These are phyloP conservation scores for Cystobasidiopsis lactophilus DNA, from an alignment of 768 basidiomycete genomes.

Conservation along the genomic window DNA sequence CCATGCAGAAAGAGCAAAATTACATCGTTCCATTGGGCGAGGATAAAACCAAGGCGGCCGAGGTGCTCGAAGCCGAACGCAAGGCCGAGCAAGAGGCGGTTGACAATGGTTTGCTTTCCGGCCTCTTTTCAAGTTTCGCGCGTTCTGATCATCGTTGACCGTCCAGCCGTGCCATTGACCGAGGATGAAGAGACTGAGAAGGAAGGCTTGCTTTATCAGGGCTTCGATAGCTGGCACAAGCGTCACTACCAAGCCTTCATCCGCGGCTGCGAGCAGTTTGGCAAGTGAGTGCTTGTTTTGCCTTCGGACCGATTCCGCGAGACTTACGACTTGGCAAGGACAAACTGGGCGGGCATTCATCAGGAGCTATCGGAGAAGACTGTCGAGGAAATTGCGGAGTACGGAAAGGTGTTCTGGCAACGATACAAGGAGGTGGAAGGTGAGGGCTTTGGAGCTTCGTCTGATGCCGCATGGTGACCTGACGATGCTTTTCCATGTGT, in stretches of 20 bases:
- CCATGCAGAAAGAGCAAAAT: slow-evolving; percentile 22
- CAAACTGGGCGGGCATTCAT: slow-evolving; percentile 34
- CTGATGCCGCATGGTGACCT: too few relatives aligned
- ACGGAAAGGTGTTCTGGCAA: slow-evolving; percentile 66
- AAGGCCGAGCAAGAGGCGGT: slow-evolving; percentile 62
- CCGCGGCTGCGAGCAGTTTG: slow-evolving; percentile 51
- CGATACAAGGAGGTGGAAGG: slow-evolving; percentile 70
- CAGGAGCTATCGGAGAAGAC: slow-evolving; percentile 59
- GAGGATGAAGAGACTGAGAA: slow-evolving; percentile 69
- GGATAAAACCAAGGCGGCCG: slow-evolving; percentile 49
- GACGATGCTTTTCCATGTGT: not conserved
- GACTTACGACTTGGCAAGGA: slow-evolving; percentile 1
- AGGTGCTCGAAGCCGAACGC: slow-evolving; percentile 63
- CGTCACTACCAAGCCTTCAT: slow-evolving; percentile 85
- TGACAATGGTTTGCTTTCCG: slow-evolving; percentile 40
- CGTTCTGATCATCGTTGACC: slow-evolving; percentile 2
- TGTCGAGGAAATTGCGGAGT: slow-evolving; percentile 49
- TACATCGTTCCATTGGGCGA: slow-evolving; percentile 36
- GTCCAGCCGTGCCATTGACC: slow-evolving; percentile 59
- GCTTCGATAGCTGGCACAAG: slow-evolving; percentile 78
- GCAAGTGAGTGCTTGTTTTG: slow-evolving; percentile 22
- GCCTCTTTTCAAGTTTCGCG: not conserved
- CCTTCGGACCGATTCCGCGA: not conserved
- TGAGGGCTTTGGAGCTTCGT: slow-evolving; percentile 24
- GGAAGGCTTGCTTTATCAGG: slow-evolving; percentile 49